Evolutionary conservation across 2,329 filamentous ascomycete species (phyloP).

Genomic region (Verticillium longisporum): DNA sequence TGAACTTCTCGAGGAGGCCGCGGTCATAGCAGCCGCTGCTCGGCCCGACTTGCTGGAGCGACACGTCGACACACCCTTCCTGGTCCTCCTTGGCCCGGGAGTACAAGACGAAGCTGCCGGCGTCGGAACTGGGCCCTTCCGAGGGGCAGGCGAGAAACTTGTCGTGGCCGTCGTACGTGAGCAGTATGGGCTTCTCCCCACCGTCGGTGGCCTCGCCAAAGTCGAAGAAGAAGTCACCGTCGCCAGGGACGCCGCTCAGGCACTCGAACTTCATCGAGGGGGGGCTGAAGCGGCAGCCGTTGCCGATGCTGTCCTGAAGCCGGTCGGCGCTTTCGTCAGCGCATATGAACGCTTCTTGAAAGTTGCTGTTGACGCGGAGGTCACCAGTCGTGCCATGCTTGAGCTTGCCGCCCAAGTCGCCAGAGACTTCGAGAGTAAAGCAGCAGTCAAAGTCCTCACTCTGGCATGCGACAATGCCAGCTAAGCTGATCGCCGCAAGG

Average conservation of each 20-base stretch:
- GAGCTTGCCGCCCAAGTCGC: neutral
- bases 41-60: neutral
- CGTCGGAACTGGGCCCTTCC: neutral
- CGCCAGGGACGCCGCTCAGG: neutral
- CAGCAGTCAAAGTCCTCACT: neutral
- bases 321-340: neutral
- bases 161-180: neutral
- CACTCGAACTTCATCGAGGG: conserved; percentile 1
- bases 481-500: neutral
- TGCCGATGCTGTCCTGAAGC: neutral
- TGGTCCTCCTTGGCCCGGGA: neutral
- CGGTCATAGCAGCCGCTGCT: neutral
- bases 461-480: neutral
- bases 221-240: neutral
- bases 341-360: neutral
- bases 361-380: neutral
- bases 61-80: neutral
- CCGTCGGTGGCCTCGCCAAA: neutral
- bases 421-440: neutral
- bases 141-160: conserved; percentile 1
- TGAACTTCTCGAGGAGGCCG: neutral
- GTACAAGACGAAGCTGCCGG: neutral
- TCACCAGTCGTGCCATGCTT: conserved; percentile 1
- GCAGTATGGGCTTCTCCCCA: neutral
- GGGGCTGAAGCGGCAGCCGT: neutral